A percentile compares a stretch with the other conserved stretches of the same genome.
Conservation (phyloP, 805 yeast genomes). For the Zygoascus biomembranicola region DNA sequence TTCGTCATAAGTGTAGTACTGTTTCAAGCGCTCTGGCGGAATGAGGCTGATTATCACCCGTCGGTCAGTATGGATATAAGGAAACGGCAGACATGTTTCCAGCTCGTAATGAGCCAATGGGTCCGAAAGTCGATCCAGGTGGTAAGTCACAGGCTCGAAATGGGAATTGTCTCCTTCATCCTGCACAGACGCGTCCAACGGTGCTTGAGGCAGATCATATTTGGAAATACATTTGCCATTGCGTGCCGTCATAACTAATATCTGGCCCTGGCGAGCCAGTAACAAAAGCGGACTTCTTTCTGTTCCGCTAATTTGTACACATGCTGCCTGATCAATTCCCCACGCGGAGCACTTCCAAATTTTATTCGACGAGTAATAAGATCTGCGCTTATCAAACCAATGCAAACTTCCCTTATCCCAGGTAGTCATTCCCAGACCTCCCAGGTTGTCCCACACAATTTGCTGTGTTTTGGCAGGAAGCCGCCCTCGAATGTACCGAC, state of each 20-base stretch:
- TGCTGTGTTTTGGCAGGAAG: conserved; percentile 47
- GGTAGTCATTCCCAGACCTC: conserved; percentile 45
- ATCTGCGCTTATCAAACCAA: conserved; percentile 38
- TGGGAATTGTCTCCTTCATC: no score
- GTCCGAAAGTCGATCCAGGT: conserved; percentile 3
- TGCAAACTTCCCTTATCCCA: conserved; percentile 51
- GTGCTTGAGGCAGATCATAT: conserved; percentile 34
- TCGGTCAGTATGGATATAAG: conserved; percentile 20
- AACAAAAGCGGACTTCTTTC: background rate
- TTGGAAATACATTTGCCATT: conserved; percentile 26
- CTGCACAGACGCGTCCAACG: conserved; percentile 3
- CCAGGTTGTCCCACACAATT: conserved; percentile 45
- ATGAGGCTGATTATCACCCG: conserved; percentile 10
- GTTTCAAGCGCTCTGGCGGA: background rate
- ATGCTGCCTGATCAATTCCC: conserved; percentile 13
- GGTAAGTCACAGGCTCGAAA: background rate
- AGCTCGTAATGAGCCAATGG: conserved; percentile 21
- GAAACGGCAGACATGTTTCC: conserved; percentile 21
- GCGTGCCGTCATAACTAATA: conserved; percentile 9
- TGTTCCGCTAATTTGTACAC: background rate
- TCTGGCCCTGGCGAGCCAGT: conserved; percentile 8
- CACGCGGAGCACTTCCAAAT: conserved; percentile 21
- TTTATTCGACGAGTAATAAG: conserved; percentile 12
- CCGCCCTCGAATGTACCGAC: conserved; percentile 54
- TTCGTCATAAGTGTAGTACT: background rate